These are phyloP conservation scores for Pichia sp. DNA, from an alignment of 1,139 yeast species.

Conservation along the genomic window DNA sequence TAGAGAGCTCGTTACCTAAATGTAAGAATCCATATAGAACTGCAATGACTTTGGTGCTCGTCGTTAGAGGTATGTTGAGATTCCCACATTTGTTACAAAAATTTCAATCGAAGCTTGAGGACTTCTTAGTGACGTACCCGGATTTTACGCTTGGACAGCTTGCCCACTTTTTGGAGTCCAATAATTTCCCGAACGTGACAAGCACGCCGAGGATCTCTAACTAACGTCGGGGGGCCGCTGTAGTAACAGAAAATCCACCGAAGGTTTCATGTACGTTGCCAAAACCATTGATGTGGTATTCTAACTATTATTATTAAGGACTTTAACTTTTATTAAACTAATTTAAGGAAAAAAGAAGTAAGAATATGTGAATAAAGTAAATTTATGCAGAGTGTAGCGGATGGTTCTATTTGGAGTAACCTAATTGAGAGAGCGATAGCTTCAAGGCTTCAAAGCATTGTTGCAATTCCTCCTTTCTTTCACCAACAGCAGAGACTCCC, in stretches of 20 bases:
- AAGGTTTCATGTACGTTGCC: too few species aligned
- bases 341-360: neutral
- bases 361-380: neutral
- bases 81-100: constrained; percentile 5
- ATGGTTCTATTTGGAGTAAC: constrained; percentile 26
- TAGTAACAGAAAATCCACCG: too few species aligned
- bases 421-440: constrained; percentile 35
- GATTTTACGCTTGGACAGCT: constrained; percentile 12
- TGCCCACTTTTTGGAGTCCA: constrained; percentile 7
- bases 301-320: too few species aligned
- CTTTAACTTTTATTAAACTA: too few species aligned
- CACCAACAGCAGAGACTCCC: constrained; percentile 62
- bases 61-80: constrained; percentile 9
- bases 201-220: neutral
- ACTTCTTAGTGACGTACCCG: constrained; percentile 9
- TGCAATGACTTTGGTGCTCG: constrained; percentile 4
- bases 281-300: too few species aligned
- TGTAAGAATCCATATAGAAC: constrained; percentile 11
- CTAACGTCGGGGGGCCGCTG: too few species aligned
- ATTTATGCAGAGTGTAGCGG: neutral
- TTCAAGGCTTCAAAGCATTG: constrained; percentile 34
- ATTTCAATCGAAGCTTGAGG: constrained; percentile 5
- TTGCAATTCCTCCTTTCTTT: constrained; percentile 35
- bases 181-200: constrained; percentile 7
- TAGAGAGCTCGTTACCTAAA: constrained; percentile 7